A percentile compares a stretch with the other conserved stretches of the same genome.
These are phyloP conservation scores for Diaporthe destruens DNA, from an alignment of 2,329 filamentous ascomycete species.

Conservation along the genomic window DNA sequence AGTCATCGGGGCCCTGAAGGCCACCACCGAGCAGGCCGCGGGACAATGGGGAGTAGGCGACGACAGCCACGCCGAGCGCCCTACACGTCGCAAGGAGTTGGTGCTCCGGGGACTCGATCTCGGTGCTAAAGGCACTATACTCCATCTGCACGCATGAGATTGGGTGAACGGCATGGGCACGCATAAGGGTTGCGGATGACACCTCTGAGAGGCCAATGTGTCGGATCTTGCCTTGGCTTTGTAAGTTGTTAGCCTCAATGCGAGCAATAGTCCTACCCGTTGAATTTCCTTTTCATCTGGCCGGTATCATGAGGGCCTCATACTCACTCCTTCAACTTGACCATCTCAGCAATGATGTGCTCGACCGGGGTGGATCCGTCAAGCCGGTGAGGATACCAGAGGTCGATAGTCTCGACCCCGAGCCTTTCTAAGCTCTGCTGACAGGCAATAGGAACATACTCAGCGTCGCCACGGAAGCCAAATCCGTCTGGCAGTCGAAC, in stretches of 20 bases:
- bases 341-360: slow-evolving; percentile 64
- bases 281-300: accelerated
- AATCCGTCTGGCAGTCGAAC: slow-evolving; percentile 37
- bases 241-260: neutral
- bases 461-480: slow-evolving; percentile 44
- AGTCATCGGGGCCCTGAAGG: slow-evolving; percentile 58
- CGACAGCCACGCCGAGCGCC: slow-evolving; percentile 65
- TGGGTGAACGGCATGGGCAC: slow-evolving; percentile 60
- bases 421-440: slow-evolving; percentile 58
- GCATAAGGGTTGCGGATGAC: slow-evolving; percentile 58
- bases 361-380: slow-evolving; percentile 60
- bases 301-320: accelerated
- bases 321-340: slow-evolving; percentile 56
- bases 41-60: slow-evolving; percentile 69
- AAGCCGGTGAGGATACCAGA: slow-evolving; percentile 64
- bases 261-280: too few relatives aligned
- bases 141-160: slow-evolving; percentile 65
- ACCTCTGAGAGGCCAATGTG: slow-evolving; percentile 64
- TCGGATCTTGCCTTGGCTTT: slow-evolving; percentile 63
- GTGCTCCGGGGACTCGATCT: slow-evolving; percentile 66
- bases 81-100: slow-evolving; percentile 62
- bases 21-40: slow-evolving; percentile 65
- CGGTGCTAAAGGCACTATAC: slow-evolving; percentile 65
- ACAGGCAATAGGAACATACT: slow-evolving; percentile 48
- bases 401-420: slow-evolving; percentile 63